Conservation (phyloP, 164 flowering plant genomes). For the Chimonanthus praecox region DNA sequence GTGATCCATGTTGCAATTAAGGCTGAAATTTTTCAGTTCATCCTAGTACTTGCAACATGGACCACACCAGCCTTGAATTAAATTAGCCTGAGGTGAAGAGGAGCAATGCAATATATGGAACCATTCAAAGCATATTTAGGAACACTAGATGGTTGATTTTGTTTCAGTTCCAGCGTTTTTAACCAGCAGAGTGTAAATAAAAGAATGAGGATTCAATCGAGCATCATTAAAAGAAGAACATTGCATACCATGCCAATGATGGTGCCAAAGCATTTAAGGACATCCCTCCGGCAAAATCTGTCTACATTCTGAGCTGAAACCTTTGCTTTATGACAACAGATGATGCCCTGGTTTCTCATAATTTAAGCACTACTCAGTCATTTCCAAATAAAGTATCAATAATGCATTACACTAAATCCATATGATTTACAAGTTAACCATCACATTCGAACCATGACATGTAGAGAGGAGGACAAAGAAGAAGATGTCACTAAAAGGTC, state of each 20-base stretch:
- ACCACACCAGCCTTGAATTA: no score
- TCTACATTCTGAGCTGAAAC: constrained; percentile 19
- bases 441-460: neutral
- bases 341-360: constrained; percentile 30
- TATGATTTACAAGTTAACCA: neutral
- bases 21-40: no score
- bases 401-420: neutral
- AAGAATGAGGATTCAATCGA: neutral
- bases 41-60: no score
- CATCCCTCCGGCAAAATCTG: constrained; percentile 45
- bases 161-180: neutral
- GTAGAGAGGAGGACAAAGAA: no score
- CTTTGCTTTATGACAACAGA: constrained; percentile 43
- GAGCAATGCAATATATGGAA: neutral
- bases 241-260: constrained; percentile 56
- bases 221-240: neutral
- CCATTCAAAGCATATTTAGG: no score
- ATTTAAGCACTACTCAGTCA: neutral
- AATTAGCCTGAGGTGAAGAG: no score
- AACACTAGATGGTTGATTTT: neutral
- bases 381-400: neutral
- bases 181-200: neutral
- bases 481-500: neutral
- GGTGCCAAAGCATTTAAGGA: constrained; percentile 51
- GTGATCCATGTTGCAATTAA: no score